Base-by-base conservation (phyloP, 1,284 basidiomycete genomes). In the Meira miltonrushii region DNA sequence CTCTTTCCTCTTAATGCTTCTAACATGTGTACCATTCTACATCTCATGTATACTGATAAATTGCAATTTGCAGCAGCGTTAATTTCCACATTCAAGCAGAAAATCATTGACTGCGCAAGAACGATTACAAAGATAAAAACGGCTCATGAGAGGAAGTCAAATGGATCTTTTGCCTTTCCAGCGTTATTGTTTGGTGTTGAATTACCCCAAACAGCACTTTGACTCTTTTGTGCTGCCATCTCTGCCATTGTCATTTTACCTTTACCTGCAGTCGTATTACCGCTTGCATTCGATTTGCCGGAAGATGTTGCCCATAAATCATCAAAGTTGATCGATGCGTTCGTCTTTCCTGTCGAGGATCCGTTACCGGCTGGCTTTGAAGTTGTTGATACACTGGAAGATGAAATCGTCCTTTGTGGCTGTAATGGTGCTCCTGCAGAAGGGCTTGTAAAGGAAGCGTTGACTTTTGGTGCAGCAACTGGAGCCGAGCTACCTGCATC, bases 241-340 rank as follows among this genome's bases (percentile, higher is more conserved):
- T 79, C 71, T 8, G 75, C 77, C 71, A 79, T 74, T 50, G 71
- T 71, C 71, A 72, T 69, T 58, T 77, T 77, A 7, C 65, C 66
- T 48, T 67, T 70, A 1, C 13, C 40, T 17, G n/a, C 40, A 2
- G 44, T 57, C 6, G 13, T 2, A 13, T 13, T 19, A 8, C 4
- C 43, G 2, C 21, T 38, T 5, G 56, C 39, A 39, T 57, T 54
- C 3, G 69, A 52, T 49, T 65, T 68, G 38, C 88, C 87, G 19
- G 94, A 83, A 1, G 89, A 90, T 81, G 92, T 83, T 17, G 85
- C 85, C 89, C 90, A 96, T 61, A 96, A 80, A 76, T 96, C 92
- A 68, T 94, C 93, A 73, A 96, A 96, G 55, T 75, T 50, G n/a
- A 50, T 21, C 2, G 55, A 50, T 33, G 28, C 28, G 8, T 33